Evolutionary conservation across 228 moss, liverwort and hornwort genomes (phyloP), one percentile per base, ranked within the genome.

Genomic region (Sphagnum fallax): DNA sequence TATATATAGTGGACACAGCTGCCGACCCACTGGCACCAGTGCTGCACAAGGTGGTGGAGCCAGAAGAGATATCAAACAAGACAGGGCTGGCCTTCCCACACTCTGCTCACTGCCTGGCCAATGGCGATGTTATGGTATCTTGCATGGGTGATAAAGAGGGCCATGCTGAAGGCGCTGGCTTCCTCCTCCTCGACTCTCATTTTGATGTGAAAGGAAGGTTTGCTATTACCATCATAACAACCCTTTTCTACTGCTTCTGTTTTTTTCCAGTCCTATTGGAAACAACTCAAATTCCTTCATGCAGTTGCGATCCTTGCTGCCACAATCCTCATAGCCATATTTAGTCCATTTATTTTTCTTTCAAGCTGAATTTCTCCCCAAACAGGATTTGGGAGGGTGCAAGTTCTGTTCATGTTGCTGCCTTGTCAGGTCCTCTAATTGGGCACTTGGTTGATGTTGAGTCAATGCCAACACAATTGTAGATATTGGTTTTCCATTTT

Each of bases 181-280:
- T 98, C 72, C 86, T 98, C 63, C 85, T 98, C 11, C 85, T 98
- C 16, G 98, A 98, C 77, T 85, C 85, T 4, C 67, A 90, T 69
- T 98, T 98, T 79, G 87, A 87, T 70, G 87, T 98, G 67, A 98
- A 98, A 83, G 98, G 98, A 84, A 89, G 97, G 97, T 93, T 63
- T 13, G 69, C 4, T 8, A 12, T 12, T 55, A 3, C 55, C 4
- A 8, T 55, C n/a, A 51, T 13, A 16, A 62, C 6, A 6, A 62
- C 16, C 10, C 6, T 47, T 10, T 47, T 47, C 7, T 6, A 47
- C 5, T 61, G 60, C 60, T 6, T 61, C 16, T 13, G 47, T 51
- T 13, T 65, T 6, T 8, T 4, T 48, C 49, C 6, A 2, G 5
- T 48, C 6, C 6, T 2, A 49, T 4, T 32, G 32, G 32, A 32